Evolutionary conservation across 148 eudicot genomes (phyloP).

Genomic region (Cornus suecica): DNA sequence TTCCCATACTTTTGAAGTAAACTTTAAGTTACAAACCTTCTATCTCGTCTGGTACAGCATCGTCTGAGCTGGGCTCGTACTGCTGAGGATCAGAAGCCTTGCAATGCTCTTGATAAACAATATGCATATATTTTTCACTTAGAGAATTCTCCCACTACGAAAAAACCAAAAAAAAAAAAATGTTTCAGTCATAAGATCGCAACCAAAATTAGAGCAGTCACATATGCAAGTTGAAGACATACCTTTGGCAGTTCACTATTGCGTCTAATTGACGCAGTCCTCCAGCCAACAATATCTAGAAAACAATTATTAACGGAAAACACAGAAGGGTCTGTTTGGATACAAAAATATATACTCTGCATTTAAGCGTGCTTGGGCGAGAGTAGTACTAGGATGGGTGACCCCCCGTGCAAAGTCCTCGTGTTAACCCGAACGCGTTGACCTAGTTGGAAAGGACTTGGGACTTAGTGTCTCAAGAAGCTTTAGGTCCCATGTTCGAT

Average conservation of each 20-base stretch:
- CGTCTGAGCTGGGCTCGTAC: slow-evolving; percentile 17
- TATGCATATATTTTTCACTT: slow-evolving; percentile 50
- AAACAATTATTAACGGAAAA: no score
- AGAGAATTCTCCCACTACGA: slow-evolving; percentile 53
- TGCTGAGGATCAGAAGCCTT: slow-evolving; percentile 38
- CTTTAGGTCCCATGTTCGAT: no score
- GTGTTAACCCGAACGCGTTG: no score
- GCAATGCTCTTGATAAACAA: slow-evolving; percentile 53
- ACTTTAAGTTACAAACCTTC: slow-evolving; percentile 32
- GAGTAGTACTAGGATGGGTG: no score
- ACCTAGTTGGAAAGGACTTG: no score
- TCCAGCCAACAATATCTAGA: slow-evolving; percentile 95
- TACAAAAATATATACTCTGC: no score
- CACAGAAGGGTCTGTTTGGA: no score
- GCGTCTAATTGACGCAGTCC: slow-evolving; percentile 91
- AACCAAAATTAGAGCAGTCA: slow-evolving; percentile 7
- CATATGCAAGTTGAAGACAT: slow-evolving; percentile 15
- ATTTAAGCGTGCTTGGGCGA: no score
- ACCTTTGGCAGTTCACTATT: slow-evolving; percentile 89
- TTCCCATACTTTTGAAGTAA: background rate
- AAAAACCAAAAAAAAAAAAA: slow-evolving; percentile 12
- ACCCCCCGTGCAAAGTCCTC: no score
- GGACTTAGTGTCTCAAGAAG: no score
- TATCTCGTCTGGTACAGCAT: slow-evolving; percentile 24
- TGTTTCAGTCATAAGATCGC: slow-evolving; percentile 14